Evolutionary conservation across 1,139 yeast genomes (phyloP), one percentile per base, ranked within the genome.

Genomic region (Pichia inconspicua): DNA sequence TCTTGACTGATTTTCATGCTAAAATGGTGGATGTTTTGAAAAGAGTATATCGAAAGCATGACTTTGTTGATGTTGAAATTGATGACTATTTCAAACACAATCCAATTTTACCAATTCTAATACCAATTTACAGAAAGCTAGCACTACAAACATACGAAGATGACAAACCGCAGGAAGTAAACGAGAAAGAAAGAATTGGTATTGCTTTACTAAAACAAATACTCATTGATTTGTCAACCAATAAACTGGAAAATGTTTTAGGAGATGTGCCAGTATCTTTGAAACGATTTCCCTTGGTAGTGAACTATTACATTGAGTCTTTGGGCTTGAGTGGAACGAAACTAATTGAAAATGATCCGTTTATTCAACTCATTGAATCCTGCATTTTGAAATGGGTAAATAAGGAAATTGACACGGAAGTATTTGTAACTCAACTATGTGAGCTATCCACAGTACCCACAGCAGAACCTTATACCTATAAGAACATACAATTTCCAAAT

Each of bases 41-140:
- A 43, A 53, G 48, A 41, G 47, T 57, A 14, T 50, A 51, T 10
- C 45, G 54, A 19, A 49, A 53, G 22, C 51, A 52, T 34, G 48
- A 42, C 1, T 37, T 37, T 22, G 43, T 53, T 3, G 49, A 42
- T 30, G 45, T 42, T 5, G 44, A 44, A 15, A 48, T 60, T 5
- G 60, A 58, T 19, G 53, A 57, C 3, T 61, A 52, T 45, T 58
- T 51, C 41, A 49, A 51, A 1, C 45, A 55, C 25, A 52, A 58
- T 32, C 66, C 66, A 1, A 54, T 62, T 0, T 45, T 62, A 4
- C 62, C 65, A 0, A 53, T 59, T 4, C 37, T 62, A 27, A 52
- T 50, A 41, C 61, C 60, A 5, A 45, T 58, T 7, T 48, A 42
- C 31, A 40, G 52, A 25, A 42, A 47, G n/a, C 7, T 46, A 3